These are phyloP conservation scores for Elongisporangium anandrum DNA, from an alignment of 352 stramenopile genomes.

Conservation along the genomic window DNA sequence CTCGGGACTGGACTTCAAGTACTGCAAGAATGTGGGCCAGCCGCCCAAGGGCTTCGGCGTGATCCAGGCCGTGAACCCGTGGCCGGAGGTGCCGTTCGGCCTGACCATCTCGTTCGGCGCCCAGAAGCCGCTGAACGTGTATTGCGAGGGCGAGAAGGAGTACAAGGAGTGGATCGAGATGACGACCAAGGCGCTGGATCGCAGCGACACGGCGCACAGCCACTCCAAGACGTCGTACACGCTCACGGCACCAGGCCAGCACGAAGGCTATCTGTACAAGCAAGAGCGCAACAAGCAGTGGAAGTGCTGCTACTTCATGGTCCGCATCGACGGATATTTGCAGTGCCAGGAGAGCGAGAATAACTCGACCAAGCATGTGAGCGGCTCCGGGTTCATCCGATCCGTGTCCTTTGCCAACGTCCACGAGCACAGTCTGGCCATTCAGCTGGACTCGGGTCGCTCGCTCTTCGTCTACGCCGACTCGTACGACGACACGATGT, in stretches of 20 bases:
- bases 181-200: constrained; percentile 53
- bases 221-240: constrained; percentile 74
- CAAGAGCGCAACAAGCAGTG: constrained; percentile 55
- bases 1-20: constrained; percentile 72
- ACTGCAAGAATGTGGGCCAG: constrained; percentile 57
- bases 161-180: constrained; percentile 44
- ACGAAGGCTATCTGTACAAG: constrained; percentile 66
- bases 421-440: constrained; percentile 63
- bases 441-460: constrained; percentile 57
- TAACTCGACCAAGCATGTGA: background rate
- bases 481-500: constrained; percentile 77
- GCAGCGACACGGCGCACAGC: constrained; percentile 36
- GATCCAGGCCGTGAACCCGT: constrained; percentile 34
- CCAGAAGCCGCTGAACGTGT: constrained; percentile 34
- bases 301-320: constrained; percentile 55
- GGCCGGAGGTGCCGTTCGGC: constrained; percentile 42
- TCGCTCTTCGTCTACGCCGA: constrained; percentile 75
- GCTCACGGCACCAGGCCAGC: constrained; percentile 48
- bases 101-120: constrained; percentile 51
- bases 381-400: constrained; percentile 55
- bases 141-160: constrained; percentile 38
- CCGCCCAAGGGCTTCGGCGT: constrained; percentile 62
- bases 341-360: constrained; percentile 52
- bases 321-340: constrained; percentile 69
- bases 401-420: constrained; percentile 66